Evolutionary conservation across 2,329 filamentous ascomycete genomes (phyloP), one percentile per base, ranked within the genome.

Genomic region (Orbilia quercus): DNA sequence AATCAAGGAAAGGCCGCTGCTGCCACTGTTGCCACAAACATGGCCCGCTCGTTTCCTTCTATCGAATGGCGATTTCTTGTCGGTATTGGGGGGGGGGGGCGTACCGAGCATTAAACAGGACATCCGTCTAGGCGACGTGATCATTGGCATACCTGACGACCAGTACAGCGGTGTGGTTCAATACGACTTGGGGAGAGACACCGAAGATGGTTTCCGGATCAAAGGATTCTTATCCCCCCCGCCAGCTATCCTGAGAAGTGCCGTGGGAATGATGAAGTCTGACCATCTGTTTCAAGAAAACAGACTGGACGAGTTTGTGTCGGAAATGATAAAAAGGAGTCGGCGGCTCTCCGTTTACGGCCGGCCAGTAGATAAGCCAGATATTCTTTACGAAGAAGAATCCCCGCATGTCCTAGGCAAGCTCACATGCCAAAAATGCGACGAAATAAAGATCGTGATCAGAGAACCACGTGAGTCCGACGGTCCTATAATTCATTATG

Each of bases 31-130:
- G 75, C 77, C 1, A 75, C 74, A 6, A 75, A 79, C 34, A 57
- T 80, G 18, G 38, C 58, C 0, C 76, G 76, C 34, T 76, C 74
- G 0, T 80, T 80, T 28, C 75, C 76, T 7, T 75, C 51, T 20
- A 75, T 79, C 47, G 60, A 74, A 42, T 78, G 74, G 75, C 63
- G 76, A 1, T 75, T 80, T 45, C 47, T 79, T 4, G 74, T 77
- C 7, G 79, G 79, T 11, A 78, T 77, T 16, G 78, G 76, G 0
- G 77, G 76, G 0, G 78, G 78, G n/a, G n/a, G n/a, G n/a, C 0
- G 75, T 78, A 0, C 72, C 65, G 0, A 70, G 71, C 9, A n/a
- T 23, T 14, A 34, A 75, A n/a, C 20, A 51, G 16, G 75, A 75
- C 36, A 72, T 77, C 42, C 75, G 75, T 2, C 28, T 67, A 22